phyloP scores from a whole-genome alignment of 2,329 filamentous ascomycete genomes.

The Bipolaris zeicola region DNA sequence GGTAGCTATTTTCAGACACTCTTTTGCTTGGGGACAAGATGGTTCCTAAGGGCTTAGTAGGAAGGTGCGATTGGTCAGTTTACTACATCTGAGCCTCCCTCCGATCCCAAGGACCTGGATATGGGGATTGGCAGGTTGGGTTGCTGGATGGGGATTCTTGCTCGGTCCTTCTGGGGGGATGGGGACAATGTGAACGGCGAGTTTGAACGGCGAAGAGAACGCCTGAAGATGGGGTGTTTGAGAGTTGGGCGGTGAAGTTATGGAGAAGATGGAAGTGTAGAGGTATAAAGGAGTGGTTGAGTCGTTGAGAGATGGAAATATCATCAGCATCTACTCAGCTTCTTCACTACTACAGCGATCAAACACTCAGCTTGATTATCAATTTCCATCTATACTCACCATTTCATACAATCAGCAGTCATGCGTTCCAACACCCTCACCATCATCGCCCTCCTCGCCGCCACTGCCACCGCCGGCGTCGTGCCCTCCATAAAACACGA shows the following conservation, averaged over 20 bases:
- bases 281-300: background rate
- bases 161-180: background rate
- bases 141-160: background rate
- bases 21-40: background rate
- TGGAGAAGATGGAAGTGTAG: background rate
- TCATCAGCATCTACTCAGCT: background rate
- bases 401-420: background rate
- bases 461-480: conserved; percentile 10
- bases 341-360: background rate
- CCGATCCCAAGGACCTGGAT: background rate
- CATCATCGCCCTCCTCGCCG: conserved; percentile 10
- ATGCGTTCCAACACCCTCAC: conserved; percentile 12
- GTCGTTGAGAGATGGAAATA: background rate
- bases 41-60: background rate
- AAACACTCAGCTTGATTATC: background rate
- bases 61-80: no score
- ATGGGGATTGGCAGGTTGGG: background rate
- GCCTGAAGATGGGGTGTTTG: background rate
- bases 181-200: background rate
- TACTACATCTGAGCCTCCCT: background rate
- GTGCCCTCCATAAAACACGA: conserved; percentile 8
- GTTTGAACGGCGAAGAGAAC: background rate
- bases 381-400: background rate
- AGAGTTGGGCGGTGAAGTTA: background rate
- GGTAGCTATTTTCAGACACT: background rate